Evolutionary conservation across 495 filamentous ascomycete genomes (phyloP), one percentile per base, ranked within the genome.

Genomic region (Pseudevernia furfuracea): DNA sequence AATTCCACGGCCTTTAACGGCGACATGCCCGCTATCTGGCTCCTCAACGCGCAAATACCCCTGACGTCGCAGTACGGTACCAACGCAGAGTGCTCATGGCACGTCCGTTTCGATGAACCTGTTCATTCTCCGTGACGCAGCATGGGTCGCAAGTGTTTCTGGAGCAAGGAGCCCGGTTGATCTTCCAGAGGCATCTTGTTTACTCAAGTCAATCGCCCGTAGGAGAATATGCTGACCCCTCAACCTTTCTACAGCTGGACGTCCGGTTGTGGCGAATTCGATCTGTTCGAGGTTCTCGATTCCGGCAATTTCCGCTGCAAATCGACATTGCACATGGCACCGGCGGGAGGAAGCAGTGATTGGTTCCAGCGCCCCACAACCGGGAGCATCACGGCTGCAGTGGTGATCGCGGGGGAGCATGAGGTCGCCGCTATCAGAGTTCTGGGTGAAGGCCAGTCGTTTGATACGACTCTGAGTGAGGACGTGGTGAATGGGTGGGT

Each of bases 191-290:
- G 2, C 37, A 39, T 39, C 37, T 39, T 39, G 37, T 39, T 39
- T 10, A 11, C 37, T 39, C 37, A 14, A 39, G 37, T 39, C 37
- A 39, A 39, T 39, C 2, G 0, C 37, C 37, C 12, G 6, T 10
- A 39, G 12, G 37, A 11, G 12, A 11, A 14, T 10, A 39, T 11
- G 37, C 37, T 39, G 37, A 39, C 37, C 2, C 12, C 10, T 11
- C 37, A 39, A 11, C 37, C 37, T 39, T 39, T 39, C 12, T 85
- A 79, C 55, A 90, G 89, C 75, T 90, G 87, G 86, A 71, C 73
- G 4, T 74, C 79, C 28, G 85, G 84, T 21, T 91, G 89, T 70
- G 88, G 87, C 64, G 87, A 91, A 76, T 80, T 87, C 56, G 88
- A 91, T 71, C 73, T 89, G 17, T 84, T 87, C 64, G 89, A 91